Conservation (phyloP, 345 rosid species). For the Mallotus nudiflorus region DNA sequence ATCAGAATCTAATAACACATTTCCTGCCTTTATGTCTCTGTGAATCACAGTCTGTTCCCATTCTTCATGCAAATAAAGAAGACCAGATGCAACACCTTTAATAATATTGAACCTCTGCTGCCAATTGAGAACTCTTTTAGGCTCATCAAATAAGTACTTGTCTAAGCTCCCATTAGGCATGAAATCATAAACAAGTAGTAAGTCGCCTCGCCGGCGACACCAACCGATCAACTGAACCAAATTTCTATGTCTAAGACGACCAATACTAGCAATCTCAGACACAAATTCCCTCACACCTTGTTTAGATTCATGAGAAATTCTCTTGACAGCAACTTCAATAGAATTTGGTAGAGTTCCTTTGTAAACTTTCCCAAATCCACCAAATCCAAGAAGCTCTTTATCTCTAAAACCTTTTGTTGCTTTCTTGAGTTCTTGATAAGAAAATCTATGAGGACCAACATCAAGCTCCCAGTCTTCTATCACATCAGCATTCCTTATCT, state of each 20-base stretch:
- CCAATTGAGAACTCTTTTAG: constrained; percentile 63
- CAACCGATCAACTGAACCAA: constrained; percentile 84
- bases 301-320: constrained; percentile 70
- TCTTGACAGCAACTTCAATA: constrained; percentile 71
- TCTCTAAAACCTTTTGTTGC: constrained; percentile 81
- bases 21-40: constrained; percentile 86
- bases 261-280: constrained; percentile 83
- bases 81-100: constrained; percentile 82
- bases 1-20: constrained; percentile 73
- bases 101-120: constrained; percentile 70
- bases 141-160: constrained; percentile 67
- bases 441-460: constrained; percentile 79
- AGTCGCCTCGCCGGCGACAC: constrained; percentile 62
- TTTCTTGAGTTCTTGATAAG: constrained; percentile 69
- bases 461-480: constrained; percentile 83
- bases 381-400: constrained; percentile 75
- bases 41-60: constrained; percentile 94
- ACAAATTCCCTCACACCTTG: constrained; percentile 79
- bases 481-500: constrained; percentile 48
- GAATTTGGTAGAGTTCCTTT: constrained; percentile 62
- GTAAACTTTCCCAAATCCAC: constrained; percentile 88
- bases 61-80: constrained; percentile 84
- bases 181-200: constrained; percentile 77
- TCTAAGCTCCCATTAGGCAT: constrained; percentile 96
- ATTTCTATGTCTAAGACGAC: constrained; percentile 86